Evolutionary conservation across 1,284 basidiomycete genomes (phyloP).

Genomic region (Laetiporus sulphureus): DNA sequence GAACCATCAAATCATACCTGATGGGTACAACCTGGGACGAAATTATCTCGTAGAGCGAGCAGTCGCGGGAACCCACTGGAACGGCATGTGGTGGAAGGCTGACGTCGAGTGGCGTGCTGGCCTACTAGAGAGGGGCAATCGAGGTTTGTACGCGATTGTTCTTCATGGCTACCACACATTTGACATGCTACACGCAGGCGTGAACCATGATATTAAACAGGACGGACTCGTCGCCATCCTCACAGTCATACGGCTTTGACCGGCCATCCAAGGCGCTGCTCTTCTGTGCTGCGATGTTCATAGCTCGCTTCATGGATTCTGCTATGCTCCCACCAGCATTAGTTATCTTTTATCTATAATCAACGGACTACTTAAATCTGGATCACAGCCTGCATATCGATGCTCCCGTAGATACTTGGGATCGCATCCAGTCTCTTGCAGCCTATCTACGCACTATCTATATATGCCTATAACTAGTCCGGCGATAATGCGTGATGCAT

Average conservation of each 20-base stretch:
- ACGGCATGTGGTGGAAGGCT: constrained; percentile 62
- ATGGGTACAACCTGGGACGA: constrained; percentile 76
- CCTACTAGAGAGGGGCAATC: constrained; percentile 55
- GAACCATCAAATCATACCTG: constrained; percentile 62
- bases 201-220: constrained; percentile 74
- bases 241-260: constrained; percentile 46
- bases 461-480: too few species aligned
- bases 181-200: constrained; percentile 33
- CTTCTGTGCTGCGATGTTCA: background rate
- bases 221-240: constrained; percentile 75
- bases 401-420: too few species aligned
- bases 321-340: too few species aligned
- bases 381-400: too few species aligned
- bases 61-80: constrained; percentile 51
- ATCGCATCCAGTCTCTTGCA: too few species aligned
- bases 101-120: constrained; percentile 67
- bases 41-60: constrained; percentile 67
- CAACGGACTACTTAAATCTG: too few species aligned
- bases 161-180: background rate
- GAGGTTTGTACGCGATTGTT: constrained; percentile 37
- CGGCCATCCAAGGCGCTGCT: background rate
- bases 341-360: background rate
- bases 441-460: too few species aligned
- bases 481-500: too few species aligned
- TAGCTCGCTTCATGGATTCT: background rate